Evolutionary conservation across 2,329 filamentous ascomycete species (phyloP).

Genomic region (Bipolaris victoriae): DNA sequence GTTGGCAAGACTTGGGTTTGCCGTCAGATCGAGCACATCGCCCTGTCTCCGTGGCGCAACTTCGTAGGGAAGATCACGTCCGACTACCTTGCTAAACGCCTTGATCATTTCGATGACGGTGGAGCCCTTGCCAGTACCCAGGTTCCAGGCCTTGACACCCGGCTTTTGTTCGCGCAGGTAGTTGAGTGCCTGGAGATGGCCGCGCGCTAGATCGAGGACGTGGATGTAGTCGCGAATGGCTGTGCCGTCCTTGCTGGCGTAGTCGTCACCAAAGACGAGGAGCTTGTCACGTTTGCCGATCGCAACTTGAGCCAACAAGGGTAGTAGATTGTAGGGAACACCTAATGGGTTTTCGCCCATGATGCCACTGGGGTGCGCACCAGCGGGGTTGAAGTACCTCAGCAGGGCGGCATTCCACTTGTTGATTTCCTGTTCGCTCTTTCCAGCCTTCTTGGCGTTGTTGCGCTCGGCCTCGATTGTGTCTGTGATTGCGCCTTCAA

Average conservation of each 20-base stretch:
- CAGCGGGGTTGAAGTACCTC: slow-evolving; percentile 97
- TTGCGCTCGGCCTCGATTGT: slow-evolving; percentile 85
- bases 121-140: slow-evolving; percentile 91
- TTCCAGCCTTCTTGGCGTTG: slow-evolving; percentile 77
- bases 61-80: slow-evolving; percentile 84
- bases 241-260: slow-evolving; percentile 86
- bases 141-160: slow-evolving; percentile 93
- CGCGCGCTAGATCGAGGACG: slow-evolving; percentile 85
- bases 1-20: slow-evolving; percentile 86
- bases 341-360: slow-evolving; percentile 99
- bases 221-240: slow-evolving; percentile 99
- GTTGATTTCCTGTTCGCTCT: slow-evolving; percentile 63
- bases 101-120: slow-evolving; percentile 98
- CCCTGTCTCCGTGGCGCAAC: slow-evolving; percentile 82
- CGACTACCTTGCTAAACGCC: slow-evolving; percentile 86
- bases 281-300: slow-evolving; percentile 95
- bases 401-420: slow-evolving; percentile 93
- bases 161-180: slow-evolving; percentile 84
- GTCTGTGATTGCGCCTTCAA: slow-evolving; percentile 91
- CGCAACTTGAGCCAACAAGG: slow-evolving; percentile 91
- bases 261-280: slow-evolving; percentile 93
- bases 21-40: slow-evolving; percentile 93
- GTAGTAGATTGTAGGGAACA: slow-evolving; percentile 93
- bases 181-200: slow-evolving; percentile 87
- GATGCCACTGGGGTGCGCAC: slow-evolving; percentile 90